These are phyloP conservation scores for Candida adriatica DNA, from an alignment of 805 yeast genomes.

Conservation along the genomic window DNA sequence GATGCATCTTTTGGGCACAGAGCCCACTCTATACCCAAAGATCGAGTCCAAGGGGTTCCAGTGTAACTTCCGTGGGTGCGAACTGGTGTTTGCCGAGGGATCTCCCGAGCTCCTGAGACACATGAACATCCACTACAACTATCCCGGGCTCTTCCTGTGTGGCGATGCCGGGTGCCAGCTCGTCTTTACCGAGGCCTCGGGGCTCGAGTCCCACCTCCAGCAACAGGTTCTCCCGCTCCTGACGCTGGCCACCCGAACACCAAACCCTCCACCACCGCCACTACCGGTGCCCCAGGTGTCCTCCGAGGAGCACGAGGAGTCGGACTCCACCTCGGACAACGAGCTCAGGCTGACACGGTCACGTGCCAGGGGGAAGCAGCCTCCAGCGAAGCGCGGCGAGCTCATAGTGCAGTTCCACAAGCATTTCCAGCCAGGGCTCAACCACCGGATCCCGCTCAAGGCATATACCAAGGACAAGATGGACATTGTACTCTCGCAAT, in stretches of 20 bases:
- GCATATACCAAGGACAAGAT: no score
- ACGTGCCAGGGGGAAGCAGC: no score
- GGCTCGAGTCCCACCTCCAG: conserved; percentile 1
- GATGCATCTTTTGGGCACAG: conserved; percentile 1
- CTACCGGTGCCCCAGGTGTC: neutral
- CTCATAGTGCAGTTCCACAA: no score
- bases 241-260: neutral
- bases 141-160: conserved; percentile 4
- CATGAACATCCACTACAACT: conserved; percentile 8
- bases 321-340: no score
- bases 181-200: conserved; percentile 2
- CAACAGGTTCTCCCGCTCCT: conserved; percentile 1
- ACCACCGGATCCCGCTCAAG: no score
- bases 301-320: no score
- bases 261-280: neutral
- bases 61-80: conserved; percentile 6
- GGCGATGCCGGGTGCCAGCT: conserved; percentile 1
- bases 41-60: conserved; percentile 1
- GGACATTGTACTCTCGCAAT: no score
- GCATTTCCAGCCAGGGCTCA: no score
- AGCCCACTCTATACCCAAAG: neutral
- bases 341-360: no score
- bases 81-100: conserved; percentile 1
- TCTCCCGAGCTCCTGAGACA: conserved; percentile 5
- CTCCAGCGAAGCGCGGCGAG: no score